Evolutionary conservation across 2,329 filamentous ascomycete species (phyloP), one percentile per base, ranked within the genome.

Genomic region (Arthrinium puccinioides): DNA sequence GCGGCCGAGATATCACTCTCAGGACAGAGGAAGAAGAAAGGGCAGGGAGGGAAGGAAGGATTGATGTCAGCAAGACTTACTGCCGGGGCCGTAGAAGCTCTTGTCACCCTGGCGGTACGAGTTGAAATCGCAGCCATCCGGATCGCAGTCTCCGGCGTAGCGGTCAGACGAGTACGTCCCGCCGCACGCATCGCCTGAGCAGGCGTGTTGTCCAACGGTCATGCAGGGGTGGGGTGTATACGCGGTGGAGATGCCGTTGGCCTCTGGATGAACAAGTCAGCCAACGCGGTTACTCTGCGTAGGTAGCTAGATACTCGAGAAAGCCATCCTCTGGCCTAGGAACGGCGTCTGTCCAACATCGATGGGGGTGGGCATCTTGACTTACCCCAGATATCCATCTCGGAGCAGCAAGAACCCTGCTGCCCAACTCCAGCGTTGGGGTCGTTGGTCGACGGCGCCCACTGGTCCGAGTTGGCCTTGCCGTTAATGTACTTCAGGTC

Each of bases 121-220:
- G 66, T 79, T 79, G 67, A 74, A 79, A 53, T 80, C 77, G 48
- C 77, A 82, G 35, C 77, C 77, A 46, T 79, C 73, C 43, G 74
- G 72, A 55, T 82, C 77, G 57, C 77, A 82, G 38, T 70, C 58
- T 39, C 76, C 74, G 18, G 54, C 57, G 52, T 79, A 79, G 44
- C 75, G 73, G 46, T 66, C 59, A 36, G 51, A 45, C 8, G 57
- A 60, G 44, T 64, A 69, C n/a, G 63, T 61, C 38, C 66, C 72
- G 40, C 71, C 70, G 46, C 68, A 74, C 15, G 43, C 43, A 40
- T 63, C 56, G 21, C 58, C 59, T 2, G 51, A 51, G 62, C 74
- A 79, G 38, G 64, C 60, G 41, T 58, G 55, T 40, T 69, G 62
- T 40, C 63, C 64, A 24, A 60, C 51, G 29, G 56, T 59, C 43